Base-by-base conservation (phyloP, 345 rosid genomes). In the Salix caprea region DNA sequence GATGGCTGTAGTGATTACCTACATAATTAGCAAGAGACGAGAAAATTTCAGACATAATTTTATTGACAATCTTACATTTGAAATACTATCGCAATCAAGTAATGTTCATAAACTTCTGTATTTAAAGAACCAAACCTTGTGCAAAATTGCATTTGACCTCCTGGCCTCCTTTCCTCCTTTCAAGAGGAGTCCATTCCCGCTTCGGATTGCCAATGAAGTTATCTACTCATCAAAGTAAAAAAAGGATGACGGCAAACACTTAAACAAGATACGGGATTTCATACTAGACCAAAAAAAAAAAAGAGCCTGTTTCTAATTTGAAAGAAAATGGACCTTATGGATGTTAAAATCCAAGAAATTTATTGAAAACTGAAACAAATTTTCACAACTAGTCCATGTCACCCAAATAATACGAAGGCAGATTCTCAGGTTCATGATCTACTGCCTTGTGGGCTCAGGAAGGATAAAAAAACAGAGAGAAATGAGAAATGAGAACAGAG, bases 91-190 rank as follows among this genome's bases (percentile, higher is more conserved):
- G 8, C 40, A 50, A 6, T 21, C 10, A 5, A 44, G 21, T 21
- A 52, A 65, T 26, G 34, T 62, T 15, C 75, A 64, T 21, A 54
- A 30, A 68, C 18, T 37, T 26, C 16, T 16, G 65, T 40, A 66
- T n/a, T 56, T 56, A 56, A 56, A 71, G 30, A 66, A 64, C 56
- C 32, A 78, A 71, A 91, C 99, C 97, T 92, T 94, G 84, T 94
- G 98, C 85, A 96, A 79, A 82, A 94, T 89, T 76, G 94, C 97
- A 91, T 96, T 96, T 60, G 99, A 96, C 42, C 89, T 82, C 80
- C 83, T 86, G 69, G 99, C 98, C 83, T 96, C 99, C 83, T 94
- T 96, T 71, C 99, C 99, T 61, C 99, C 99, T 88, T 96, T 96
- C 76, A 96, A 77, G 40, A 96, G 88, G 72, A 94, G 91, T 69